phyloP scores from a whole-genome alignment of 2,329 filamentous ascomycete species.

The Zelopaecilomyces penicillatus region DNA sequence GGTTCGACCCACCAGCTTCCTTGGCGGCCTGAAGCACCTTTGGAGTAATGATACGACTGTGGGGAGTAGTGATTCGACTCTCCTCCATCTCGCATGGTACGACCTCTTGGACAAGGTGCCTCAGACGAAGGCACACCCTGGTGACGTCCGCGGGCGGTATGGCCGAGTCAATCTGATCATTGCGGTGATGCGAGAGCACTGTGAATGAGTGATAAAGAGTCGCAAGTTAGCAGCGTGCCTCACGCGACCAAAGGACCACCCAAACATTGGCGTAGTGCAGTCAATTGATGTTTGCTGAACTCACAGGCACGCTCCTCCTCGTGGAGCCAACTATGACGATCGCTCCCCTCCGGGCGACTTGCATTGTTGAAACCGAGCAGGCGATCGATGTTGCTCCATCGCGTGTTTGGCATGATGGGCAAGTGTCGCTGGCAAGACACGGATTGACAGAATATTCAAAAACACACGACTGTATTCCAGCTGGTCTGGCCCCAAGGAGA shows the following conservation, averaged over 20 bases:
- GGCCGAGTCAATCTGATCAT: constrained; percentile 53
- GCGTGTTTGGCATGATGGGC: constrained; percentile 1
- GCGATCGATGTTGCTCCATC: constrained; percentile 24
- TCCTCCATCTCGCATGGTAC: constrained; percentile 86
- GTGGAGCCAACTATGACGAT: constrained; percentile 28
- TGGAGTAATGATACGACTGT: constrained; percentile 76
- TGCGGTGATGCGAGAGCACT: constrained; percentile 60
- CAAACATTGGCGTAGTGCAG: too few species aligned
- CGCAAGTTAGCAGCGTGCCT: background rate
- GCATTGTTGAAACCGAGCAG: constrained; percentile 18
- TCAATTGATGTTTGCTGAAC: constrained; percentile 13
- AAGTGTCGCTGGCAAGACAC: too few species aligned
- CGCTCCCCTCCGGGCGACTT: background rate
- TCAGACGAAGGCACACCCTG: constrained; percentile 79
- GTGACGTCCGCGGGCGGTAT: constrained; percentile 75
- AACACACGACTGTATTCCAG: too few species aligned
- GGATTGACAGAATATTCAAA: too few species aligned
- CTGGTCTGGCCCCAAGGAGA: too few species aligned
- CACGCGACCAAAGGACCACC: too few species aligned
- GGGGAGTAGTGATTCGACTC: constrained; percentile 63
- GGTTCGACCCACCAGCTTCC: constrained; percentile 68
- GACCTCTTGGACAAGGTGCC: constrained; percentile 81
- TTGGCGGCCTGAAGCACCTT: constrained; percentile 73
- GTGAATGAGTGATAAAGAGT: background rate
- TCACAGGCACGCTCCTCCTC: constrained; percentile 38